Percentiles rank a stretch among this genome's conserved stretches.
These are phyloP conservation scores for Cinnamomum micranthum DNA, from an alignment of 164 flowering plant species.

Conservation along the genomic window DNA sequence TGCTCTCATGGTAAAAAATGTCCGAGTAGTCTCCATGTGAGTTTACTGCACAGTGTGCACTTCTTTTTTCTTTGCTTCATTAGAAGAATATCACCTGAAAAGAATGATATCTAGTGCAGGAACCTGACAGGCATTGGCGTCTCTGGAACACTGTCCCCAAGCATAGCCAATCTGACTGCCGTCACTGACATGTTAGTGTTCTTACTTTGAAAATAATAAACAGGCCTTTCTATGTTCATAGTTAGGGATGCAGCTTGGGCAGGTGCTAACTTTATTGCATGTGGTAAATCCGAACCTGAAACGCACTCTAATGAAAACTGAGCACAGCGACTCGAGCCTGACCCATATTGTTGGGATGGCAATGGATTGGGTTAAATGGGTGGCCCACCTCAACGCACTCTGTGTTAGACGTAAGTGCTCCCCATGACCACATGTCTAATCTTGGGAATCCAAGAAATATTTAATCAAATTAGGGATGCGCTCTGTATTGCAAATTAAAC, in stretches of 20 bases:
- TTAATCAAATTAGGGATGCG: too few species aligned
- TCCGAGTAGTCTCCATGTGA: slow-evolving; percentile 59
- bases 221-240: background rate
- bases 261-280: too few species aligned
- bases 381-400: background rate
- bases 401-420: too few species aligned
- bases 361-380: background rate
- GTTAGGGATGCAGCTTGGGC: too few species aligned
- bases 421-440: too few species aligned
- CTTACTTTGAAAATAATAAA: background rate
- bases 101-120: slow-evolving; percentile 28
- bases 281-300: too few species aligned
- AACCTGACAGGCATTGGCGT: slow-evolving; percentile 51
- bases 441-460: too few species aligned
- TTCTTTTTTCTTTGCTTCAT: background rate
- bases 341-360: too few species aligned
- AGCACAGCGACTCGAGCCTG: too few species aligned
- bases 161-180: slow-evolving; percentile 53
- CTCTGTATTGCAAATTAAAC: too few species aligned
- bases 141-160: slow-evolving; percentile 50
- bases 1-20: slow-evolving; percentile 39
- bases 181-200: slow-evolving; percentile 59
- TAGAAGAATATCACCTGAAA: background rate
- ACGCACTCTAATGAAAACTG: too few species aligned
- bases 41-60: slow-evolving; percentile 16